These are phyloP conservation scores for Venturia asperata DNA, from an alignment of 2,329 filamentous ascomycete genomes.

Conservation along the genomic window DNA sequence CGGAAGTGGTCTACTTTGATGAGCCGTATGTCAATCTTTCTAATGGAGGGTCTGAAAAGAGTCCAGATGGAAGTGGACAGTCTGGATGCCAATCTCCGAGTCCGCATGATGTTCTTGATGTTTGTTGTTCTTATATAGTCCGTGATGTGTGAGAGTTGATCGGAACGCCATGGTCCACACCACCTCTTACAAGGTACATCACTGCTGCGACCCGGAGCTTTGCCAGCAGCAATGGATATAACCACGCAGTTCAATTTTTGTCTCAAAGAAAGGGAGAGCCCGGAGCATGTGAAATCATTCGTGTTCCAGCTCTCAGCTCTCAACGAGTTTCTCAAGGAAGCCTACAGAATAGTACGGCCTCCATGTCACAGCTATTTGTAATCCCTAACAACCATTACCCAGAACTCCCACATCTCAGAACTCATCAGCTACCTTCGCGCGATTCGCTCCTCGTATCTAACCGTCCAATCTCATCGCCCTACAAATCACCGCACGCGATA, in stretches of 20 bases:
- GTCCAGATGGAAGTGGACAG: neutral
- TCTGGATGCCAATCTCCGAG: neutral
- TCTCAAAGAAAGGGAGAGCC: neutral
- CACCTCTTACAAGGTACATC: too few species aligned
- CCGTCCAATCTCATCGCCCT: slow-evolving; percentile 60
- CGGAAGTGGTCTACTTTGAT: neutral
- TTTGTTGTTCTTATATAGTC: too few species aligned
- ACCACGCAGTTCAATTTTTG: slow-evolving; percentile 10
- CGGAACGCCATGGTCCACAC: too few species aligned
- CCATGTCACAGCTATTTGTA: slow-evolving; percentile 19
- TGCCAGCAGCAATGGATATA: slow-evolving; percentile 16
- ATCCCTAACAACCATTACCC: slow-evolving; percentile 17
- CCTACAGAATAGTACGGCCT: slow-evolving; percentile 71
- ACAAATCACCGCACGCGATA: slow-evolving; percentile 30
- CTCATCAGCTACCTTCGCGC: slow-evolving; percentile 72
- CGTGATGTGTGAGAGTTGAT: too few species aligned
- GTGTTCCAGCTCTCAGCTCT: slow-evolving; percentile 41
- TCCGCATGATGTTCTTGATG: neutral
- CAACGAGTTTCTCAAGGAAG: slow-evolving; percentile 88
- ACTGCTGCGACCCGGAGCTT: too few species aligned
- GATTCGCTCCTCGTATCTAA: slow-evolving; percentile 86
- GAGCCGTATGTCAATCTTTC: neutral
- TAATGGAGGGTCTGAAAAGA: neutral
- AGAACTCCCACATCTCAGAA: slow-evolving; percentile 80
- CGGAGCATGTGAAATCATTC: neutral